These are phyloP conservation scores for Syzygium malaccense DNA, from an alignment of 441 rosid genomes.

Conservation along the genomic window DNA sequence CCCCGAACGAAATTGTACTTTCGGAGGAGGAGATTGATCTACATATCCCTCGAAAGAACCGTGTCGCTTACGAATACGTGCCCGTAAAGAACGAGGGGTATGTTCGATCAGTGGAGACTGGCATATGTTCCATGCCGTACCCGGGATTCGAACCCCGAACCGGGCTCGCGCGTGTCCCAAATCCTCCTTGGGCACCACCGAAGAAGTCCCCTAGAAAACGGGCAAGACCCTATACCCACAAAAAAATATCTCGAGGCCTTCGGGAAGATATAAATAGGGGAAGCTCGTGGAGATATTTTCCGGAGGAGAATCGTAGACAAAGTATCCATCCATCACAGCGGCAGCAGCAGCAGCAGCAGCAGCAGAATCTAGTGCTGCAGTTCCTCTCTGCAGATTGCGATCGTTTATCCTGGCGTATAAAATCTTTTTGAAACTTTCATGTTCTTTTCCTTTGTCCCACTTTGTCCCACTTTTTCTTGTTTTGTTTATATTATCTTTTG, in stretches of 20 bases:
- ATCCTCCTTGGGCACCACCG: background rate
- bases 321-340: background rate
- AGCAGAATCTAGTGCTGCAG: background rate
- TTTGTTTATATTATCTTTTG: background rate
- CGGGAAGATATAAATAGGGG: background rate
- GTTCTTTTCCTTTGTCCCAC: background rate
- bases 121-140: background rate
- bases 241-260: background rate
- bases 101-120: background rate
- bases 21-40: background rate
- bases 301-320: background rate
- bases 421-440: background rate
- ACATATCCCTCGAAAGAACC: background rate
- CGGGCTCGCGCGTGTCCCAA: background rate
- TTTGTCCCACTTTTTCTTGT: background rate
- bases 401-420: background rate
- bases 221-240: background rate
- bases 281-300: background rate
- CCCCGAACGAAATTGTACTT: no score
- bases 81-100: background rate
- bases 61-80: accelerated
- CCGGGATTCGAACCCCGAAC: background rate
- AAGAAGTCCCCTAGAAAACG: background rate
- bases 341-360: background rate
- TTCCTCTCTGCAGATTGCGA: background rate